Evolutionary conservation across 2,329 filamentous ascomycete genomes (phyloP), one percentile per base, ranked within the genome.

Genomic region (Fusarium sp.): DNA sequence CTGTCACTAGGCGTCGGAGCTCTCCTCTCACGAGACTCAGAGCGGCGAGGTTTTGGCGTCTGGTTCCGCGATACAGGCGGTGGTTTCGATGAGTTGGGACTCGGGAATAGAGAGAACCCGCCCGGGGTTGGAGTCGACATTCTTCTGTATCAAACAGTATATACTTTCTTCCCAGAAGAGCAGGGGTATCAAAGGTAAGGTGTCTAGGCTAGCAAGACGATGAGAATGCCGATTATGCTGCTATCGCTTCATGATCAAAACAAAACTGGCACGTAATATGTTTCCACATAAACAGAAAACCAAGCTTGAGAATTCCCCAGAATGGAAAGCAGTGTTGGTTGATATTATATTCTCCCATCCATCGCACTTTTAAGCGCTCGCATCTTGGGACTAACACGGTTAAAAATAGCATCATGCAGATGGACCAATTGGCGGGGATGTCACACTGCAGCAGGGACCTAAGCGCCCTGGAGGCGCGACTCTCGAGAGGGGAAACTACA

Each of bases 101-200:
- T 89, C 33, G 88, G 87, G 75, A 90, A 89, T 67, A 90, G 84
- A 66, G 88, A 89, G 79, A 89, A 88, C 66, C 86, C 85, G 78
- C 84, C 86, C 27, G 83, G 78, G 62, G 81, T 82, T 61, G 79
- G 77, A n/a, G 82, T 76, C 37, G 83, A 82, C 84, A 85, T 86
- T 41, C 33, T 48, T 59, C 73, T 75, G 70, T 75, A 60, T 74
- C 70, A 60, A 76, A 76, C 71, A 76, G 72, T 48, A 18, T 41
- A 19, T 51, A 38, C 73, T 76, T 76, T 76, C 73, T 78, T 77
- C 72, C 54, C 73, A 70, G 67, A 78, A 78, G 76, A 74, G 71
- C 69, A 65, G 41, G 57, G 70, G 68, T 76, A 74, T 73, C 73
- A 69, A 63, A 5, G 1, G 23, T n/a, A 5, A 1, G 3, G 14